phyloP scores from a whole-genome alignment of 768 basidiomycete genomes.

The Suillus weaverae region DNA sequence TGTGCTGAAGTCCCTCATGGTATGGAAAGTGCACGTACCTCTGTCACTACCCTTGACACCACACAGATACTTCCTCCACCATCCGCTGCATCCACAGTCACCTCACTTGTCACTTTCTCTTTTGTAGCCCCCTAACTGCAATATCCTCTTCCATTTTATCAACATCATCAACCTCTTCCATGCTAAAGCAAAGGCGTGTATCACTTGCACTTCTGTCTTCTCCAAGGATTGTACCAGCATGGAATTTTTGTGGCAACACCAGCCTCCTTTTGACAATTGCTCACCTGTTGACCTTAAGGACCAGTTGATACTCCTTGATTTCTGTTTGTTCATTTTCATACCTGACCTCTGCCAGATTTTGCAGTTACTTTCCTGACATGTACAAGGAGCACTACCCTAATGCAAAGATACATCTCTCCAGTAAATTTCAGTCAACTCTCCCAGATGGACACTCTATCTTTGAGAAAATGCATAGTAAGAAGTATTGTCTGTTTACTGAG shows the following conservation, averaged over 20 bases:
- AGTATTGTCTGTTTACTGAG: conserved; percentile 82
- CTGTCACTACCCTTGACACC: conserved; percentile 40
- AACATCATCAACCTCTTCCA: conserved; percentile 7
- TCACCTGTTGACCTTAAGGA: conserved; percentile 94
- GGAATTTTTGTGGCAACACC: conserved; percentile 80
- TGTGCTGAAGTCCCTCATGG: conserved; percentile 51
- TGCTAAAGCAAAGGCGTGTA: conserved; percentile 63
- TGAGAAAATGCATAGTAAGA: conserved; percentile 82
- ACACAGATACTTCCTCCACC: conserved; percentile 37
- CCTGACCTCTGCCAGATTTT: conserved; percentile 53
- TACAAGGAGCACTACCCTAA: conserved; percentile 91
- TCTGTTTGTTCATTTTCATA: not conserved
- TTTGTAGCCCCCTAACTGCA: too few relatives aligned
- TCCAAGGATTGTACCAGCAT: conserved; percentile 67
- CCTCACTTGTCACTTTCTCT: too few relatives aligned
- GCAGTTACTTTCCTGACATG: conserved; percentile 89
- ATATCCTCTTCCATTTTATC: conserved; percentile 27
- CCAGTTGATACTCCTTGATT: conserved; percentile 49
- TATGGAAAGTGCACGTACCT: conserved; percentile 52
- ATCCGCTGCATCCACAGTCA: conserved; percentile 62
- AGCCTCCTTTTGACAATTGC: conserved; percentile 70
- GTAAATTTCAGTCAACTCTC: conserved; percentile 77
- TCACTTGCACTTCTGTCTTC: conserved; percentile 72
- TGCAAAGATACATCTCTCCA: conserved; percentile 84
- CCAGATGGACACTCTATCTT: conserved; percentile 85